phyloP scores from a whole-genome alignment of 169 alveolate species.

The Eimeria maxima region DNA sequence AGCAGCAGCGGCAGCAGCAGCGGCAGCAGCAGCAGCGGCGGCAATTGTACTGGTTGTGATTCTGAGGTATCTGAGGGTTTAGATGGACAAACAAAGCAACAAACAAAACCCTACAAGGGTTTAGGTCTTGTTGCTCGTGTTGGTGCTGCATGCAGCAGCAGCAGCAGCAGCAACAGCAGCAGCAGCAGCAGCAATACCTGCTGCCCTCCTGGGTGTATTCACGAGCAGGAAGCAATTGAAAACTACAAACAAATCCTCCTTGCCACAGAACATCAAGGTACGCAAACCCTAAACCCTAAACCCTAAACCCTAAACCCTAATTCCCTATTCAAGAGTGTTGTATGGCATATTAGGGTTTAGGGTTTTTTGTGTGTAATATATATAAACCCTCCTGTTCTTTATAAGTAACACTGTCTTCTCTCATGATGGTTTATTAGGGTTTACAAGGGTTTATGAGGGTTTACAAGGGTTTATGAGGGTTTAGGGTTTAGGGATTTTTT shows the following conservation, averaged over 20 bases:
- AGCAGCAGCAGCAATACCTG: no score
- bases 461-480: not conserved
- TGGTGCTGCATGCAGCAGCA: constrained; percentile 3
- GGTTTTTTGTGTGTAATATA: no score
- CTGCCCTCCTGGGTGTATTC: not conserved
- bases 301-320: constrained; percentile 19
- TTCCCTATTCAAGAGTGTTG: not conserved
- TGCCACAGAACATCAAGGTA: not conserved
- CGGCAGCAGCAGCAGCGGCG: no score
- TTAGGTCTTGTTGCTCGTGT: not conserved
- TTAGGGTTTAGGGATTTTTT: not conserved
- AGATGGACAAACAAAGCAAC: not conserved
- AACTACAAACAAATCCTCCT: not conserved
- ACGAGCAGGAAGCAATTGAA: not conserved
- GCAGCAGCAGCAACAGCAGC: no score
- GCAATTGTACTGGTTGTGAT: no score
- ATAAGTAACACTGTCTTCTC: not conserved
- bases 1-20: constrained; percentile 8
- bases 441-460: no score
- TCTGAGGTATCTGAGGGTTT: not conserved
- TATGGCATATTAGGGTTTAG: not conserved
- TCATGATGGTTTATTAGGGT: no score
- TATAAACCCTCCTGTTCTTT: no score
- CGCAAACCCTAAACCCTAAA: constrained; percentile 15
- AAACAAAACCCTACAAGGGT: not conserved